Conservation (phyloP, 352 stramenopile species). For the Phytopythium helicoides region DNA sequence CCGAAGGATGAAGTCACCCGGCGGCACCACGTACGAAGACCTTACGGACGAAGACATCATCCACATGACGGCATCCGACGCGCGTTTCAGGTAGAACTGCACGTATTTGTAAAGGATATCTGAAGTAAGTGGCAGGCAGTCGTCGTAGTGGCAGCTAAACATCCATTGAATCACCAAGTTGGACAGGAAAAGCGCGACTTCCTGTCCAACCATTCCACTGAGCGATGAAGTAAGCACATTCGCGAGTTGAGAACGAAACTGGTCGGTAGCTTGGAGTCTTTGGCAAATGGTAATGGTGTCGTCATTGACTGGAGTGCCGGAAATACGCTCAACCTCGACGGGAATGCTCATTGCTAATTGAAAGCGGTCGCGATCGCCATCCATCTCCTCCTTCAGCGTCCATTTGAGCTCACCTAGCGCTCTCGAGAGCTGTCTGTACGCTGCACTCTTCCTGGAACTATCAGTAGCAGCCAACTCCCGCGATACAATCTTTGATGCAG, state of each 20-base stretch:
- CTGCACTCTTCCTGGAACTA: background rate
- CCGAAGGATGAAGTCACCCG: conserved; percentile 49
- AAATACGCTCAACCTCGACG: background rate
- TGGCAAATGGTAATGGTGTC: too few relatives aligned
- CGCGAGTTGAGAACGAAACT: too few relatives aligned
- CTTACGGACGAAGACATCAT: conserved; percentile 24
- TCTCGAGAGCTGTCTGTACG: conserved; percentile 22
- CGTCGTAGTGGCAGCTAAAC: conserved; percentile 17
- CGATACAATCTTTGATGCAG: conserved; percentile 13
- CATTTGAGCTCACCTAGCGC: conserved; percentile 37
- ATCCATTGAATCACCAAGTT: conserved; percentile 53
- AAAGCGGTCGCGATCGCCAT: background rate
- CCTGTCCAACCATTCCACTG: too few relatives aligned
- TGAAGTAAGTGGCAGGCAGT: background rate
- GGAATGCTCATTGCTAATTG: background rate
- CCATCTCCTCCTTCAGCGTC: conserved; percentile 20
- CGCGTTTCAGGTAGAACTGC: conserved; percentile 33
- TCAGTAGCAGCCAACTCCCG: background rate
- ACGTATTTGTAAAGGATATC: conserved; percentile 20
- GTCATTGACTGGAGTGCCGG: too few relatives aligned
- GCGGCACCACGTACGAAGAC: conserved; percentile 34
- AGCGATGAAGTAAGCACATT: too few relatives aligned
- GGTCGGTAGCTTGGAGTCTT: too few relatives aligned
- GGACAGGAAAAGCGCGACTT: background rate
- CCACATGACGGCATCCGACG: conserved; percentile 32